Evolutionary conservation across 2,329 filamentous ascomycete genomes (phyloP).

Genomic region (Pyrenophora graminea): DNA sequence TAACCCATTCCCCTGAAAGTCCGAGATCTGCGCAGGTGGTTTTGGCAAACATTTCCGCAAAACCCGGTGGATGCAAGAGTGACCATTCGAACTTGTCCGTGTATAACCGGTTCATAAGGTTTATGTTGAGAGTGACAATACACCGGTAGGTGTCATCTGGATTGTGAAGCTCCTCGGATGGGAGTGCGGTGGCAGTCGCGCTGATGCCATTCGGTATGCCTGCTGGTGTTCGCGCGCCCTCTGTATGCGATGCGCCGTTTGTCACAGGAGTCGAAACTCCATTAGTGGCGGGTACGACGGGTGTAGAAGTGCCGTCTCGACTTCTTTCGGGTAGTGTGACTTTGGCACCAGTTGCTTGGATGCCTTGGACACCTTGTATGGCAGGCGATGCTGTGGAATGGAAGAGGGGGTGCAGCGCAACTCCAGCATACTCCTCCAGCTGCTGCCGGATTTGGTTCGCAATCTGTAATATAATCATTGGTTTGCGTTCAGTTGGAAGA

Average conservation of each 20-base stretch:
- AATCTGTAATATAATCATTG: slow-evolving; percentile 73
- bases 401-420: slow-evolving; percentile 90
- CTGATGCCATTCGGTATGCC: slow-evolving; percentile 62
- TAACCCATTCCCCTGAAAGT: slow-evolving; percentile 88
- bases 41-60: slow-evolving; percentile 89
- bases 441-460: slow-evolving; percentile 94
- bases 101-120: slow-evolving; percentile 87
- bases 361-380: slow-evolving; percentile 36
- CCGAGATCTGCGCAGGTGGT: slow-evolving; percentile 92
- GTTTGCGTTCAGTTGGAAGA: slow-evolving; percentile 71
- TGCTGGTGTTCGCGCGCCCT: slow-evolving; percentile 53
- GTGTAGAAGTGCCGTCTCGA: slow-evolving; percentile 57
- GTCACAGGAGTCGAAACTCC: slow-evolving; percentile 60
- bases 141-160: slow-evolving; percentile 95
- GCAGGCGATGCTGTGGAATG: slow-evolving; percentile 57
- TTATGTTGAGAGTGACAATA: slow-evolving; percentile 87
- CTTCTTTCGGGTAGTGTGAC: slow-evolving; percentile 50
- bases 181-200: slow-evolving; percentile 67
- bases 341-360: slow-evolving; percentile 37
- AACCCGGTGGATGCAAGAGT: slow-evolving; percentile 84
- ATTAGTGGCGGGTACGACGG: slow-evolving; percentile 52
- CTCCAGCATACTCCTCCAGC: slow-evolving; percentile 92
- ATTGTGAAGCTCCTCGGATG: slow-evolving; percentile 75
- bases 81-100: slow-evolving; percentile 99
- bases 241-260: slow-evolving; percentile 51